A percentile compares a stretch with the other conserved stretches of the same genome.
Conservation (phyloP, 1,284 basidiomycete genomes). For the Ganoderma sinense region DNA sequence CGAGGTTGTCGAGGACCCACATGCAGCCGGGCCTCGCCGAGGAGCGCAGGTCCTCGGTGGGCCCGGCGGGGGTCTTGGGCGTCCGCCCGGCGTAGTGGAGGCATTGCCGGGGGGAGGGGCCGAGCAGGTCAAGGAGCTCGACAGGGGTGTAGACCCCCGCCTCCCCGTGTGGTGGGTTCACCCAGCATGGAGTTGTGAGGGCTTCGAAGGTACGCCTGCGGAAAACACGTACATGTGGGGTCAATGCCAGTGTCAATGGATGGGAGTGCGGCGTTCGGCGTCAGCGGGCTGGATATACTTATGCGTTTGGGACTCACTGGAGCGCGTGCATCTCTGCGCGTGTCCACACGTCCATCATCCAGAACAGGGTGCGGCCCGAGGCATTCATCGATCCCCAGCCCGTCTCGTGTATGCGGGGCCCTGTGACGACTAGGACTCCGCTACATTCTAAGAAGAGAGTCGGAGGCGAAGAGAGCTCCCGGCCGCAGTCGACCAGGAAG, state of each 20-base stretch:
- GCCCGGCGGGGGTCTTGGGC: neutral
- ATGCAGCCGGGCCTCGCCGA: too few species aligned
- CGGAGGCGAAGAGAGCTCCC: neutral
- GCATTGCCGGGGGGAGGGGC: neutral
- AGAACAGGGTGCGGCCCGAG: neutral
- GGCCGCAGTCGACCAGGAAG: neutral
- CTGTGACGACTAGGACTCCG: neutral
- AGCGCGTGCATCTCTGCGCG: neutral
- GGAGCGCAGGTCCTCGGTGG: neutral
- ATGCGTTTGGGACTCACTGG: neutral
- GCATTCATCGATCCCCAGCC: neutral
- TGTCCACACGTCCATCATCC: neutral
- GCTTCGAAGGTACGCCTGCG: neutral
- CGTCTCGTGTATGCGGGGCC: neutral
- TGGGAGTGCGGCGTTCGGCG: neutral
- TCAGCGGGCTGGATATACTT: too few species aligned
- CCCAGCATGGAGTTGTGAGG: neutral
- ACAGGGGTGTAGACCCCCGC: neutral
- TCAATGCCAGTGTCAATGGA: too few species aligned
- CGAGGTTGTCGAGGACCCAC: neutral
- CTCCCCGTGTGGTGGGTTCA: neutral
- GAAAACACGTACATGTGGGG: neutral
- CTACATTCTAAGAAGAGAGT: neutral
- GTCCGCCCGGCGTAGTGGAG: neutral
- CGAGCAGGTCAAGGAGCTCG: neutral